Evolutionary conservation across 805 yeast genomes (phyloP).

Genomic region (Lipomyces mesembrius): DNA sequence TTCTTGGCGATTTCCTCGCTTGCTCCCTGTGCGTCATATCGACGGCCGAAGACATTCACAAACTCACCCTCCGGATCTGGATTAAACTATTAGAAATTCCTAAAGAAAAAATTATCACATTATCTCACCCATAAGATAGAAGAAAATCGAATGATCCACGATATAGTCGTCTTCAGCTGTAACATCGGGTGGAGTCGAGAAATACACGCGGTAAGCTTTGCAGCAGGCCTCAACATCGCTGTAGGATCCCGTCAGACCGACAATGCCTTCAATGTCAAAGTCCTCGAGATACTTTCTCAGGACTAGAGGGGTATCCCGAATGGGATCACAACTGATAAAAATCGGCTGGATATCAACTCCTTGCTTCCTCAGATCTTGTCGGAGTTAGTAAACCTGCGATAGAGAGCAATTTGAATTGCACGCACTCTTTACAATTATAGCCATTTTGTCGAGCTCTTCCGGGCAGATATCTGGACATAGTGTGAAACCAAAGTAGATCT

Average conservation of each 20-base stretch:
- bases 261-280: conserved; percentile 78
- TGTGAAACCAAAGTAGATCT: conserved; percentile 91
- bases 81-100: background rate
- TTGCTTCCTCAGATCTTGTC: conserved; percentile 57
- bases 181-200: conserved; percentile 93
- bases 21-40: conserved; percentile 78
- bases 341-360: conserved; percentile 75
- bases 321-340: conserved; percentile 96
- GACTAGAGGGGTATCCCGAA: conserved; percentile 87
- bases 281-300: conserved; percentile 80
- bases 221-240: conserved; percentile 83
- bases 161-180: conserved; percentile 95
- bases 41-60: conserved; percentile 92
- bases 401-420: background rate
- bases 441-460: conserved; percentile 92
- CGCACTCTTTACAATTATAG: conserved; percentile 63
- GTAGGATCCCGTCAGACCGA: conserved; percentile 91
- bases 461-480: conserved; percentile 99
- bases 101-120: too few relatives aligned
- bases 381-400: background rate
- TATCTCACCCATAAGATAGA: conserved; percentile 71
- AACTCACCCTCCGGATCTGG: conserved; percentile 93
- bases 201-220: conserved; percentile 90
- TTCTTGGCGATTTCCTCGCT: conserved; percentile 76
- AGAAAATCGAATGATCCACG: conserved; percentile 96